A percentile compares a stretch with the other conserved stretches of the same genome.
Evolutionary conservation across 2,329 filamentous ascomycete species (phyloP).

Genomic region (Lachnellula arida): DNA sequence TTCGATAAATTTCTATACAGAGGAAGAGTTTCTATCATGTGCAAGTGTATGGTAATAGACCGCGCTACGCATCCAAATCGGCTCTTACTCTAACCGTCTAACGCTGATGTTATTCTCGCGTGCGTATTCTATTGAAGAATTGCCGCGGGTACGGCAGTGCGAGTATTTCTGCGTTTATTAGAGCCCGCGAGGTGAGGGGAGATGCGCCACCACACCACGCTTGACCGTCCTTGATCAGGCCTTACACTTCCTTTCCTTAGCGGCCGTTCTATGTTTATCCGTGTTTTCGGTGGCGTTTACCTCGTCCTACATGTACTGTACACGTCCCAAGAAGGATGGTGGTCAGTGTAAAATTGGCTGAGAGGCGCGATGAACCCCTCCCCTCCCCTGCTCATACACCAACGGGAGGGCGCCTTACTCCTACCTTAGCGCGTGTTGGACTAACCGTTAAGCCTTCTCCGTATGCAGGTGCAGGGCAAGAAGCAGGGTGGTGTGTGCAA

Average conservation of each 20-base stretch:
- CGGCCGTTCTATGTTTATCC: no score
- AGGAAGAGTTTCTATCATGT: neutral
- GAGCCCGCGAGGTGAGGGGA: neutral
- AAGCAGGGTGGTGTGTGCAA: slow-evolving; percentile 3
- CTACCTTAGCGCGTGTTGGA: neutral
- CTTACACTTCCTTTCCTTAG: no score
- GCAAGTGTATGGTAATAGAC: neutral
- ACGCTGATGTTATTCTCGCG: neutral
- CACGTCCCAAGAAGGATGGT: neutral
- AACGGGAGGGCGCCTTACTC: neutral
- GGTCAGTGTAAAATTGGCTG: neutral
- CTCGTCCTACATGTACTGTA: no score
- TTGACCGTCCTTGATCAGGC: no score
- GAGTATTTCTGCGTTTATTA: neutral
- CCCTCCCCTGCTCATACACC: neutral
- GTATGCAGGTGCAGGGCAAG: neutral
- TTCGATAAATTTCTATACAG: no score
- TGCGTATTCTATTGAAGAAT: neutral
- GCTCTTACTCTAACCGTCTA: neutral
- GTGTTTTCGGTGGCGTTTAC: no score
- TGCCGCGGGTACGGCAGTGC: slow-evolving; percentile 4
- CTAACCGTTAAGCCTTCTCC: neutral
- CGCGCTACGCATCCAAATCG: neutral
- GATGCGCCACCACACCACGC: no score
- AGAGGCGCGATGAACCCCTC: neutral